Evolutionary conservation across 306 rosid species (phyloP).

Genomic region (Pyrus betulifolia): DNA sequence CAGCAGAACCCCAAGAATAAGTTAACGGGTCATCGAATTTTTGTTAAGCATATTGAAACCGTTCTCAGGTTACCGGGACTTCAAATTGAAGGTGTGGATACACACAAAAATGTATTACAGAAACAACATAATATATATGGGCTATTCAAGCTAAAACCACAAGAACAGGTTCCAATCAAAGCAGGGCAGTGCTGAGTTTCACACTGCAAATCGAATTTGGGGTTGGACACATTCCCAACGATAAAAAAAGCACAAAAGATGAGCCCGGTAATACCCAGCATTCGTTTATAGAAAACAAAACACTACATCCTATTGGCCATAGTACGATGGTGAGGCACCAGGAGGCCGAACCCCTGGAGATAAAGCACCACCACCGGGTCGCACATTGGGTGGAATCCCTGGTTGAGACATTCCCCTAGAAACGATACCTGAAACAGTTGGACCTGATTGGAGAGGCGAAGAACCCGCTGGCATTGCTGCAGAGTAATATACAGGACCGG

Average conservation of each 20-base stretch:
- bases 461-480: constrained; percentile 43
- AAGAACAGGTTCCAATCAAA: background rate
- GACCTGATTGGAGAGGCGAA: constrained; percentile 42
- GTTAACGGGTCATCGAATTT: background rate
- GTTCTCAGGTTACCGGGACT: too few species aligned
- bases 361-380: constrained; percentile 35
- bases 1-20: background rate
- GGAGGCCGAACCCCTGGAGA: constrained; percentile 25
- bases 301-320: constrained; percentile 26
- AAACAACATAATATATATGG: background rate
- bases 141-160: constrained; percentile 4
- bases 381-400: constrained; percentile 25
- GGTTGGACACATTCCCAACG: background rate
- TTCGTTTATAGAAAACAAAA: background rate
- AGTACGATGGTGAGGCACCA: constrained; percentile 40
- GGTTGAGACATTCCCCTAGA: constrained; percentile 32
- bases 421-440: constrained; percentile 23
- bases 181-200: background rate
- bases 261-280: constrained; percentile 10
- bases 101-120: background rate
- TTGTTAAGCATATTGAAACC: background rate
- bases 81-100: too few species aligned
- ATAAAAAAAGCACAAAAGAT: background rate
- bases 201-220: constrained; percentile 2
- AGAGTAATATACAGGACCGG: constrained; percentile 36